Conservation (phyloP, 2,329 filamentous ascomycete genomes). For the Fusarium falciforme region DNA sequence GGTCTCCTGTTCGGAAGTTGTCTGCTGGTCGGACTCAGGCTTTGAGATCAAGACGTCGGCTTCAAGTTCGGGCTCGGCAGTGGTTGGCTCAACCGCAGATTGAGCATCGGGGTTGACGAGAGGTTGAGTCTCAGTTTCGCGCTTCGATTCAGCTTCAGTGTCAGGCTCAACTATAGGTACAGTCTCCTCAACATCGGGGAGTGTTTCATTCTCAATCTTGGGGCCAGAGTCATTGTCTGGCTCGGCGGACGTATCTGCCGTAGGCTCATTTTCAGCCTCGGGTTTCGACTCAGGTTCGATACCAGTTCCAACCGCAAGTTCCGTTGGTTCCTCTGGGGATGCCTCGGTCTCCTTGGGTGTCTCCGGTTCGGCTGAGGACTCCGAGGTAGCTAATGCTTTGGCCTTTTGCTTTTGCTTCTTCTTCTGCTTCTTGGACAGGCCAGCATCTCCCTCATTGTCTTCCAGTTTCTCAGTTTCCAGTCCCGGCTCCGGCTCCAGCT, state of each 20-base stretch:
- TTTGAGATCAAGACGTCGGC: constrained; percentile 15
- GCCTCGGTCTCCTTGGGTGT: constrained; percentile 28
- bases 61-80: constrained; percentile 30
- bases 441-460: constrained; percentile 39
- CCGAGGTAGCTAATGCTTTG: constrained; percentile 35
- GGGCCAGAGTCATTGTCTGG: constrained; percentile 28
- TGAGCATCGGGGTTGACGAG: constrained; percentile 24
- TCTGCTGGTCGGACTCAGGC: constrained; percentile 29
- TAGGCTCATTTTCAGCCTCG: constrained; percentile 20
- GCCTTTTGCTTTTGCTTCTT: constrained; percentile 41
- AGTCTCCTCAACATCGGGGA: constrained; percentile 35
- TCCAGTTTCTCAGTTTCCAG: constrained; percentile 34
- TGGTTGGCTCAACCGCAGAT: constrained; percentile 25
- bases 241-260: constrained; percentile 14
- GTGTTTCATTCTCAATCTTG: constrained; percentile 37
- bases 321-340: constrained; percentile 20
- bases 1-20: constrained; percentile 31
- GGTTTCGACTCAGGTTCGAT: constrained; percentile 30
- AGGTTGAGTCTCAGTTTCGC: constrained; percentile 41
- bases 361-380: constrained; percentile 29
- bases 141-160: constrained; percentile 45
- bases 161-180: constrained; percentile 44
- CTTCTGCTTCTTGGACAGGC: constrained; percentile 43
- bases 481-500: constrained; percentile 31
- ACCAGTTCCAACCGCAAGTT: constrained; percentile 32